phyloP scores from a whole-genome alignment of 225 moss, liverwort and hornwort genomes.

The Neckera pumila region DNA sequence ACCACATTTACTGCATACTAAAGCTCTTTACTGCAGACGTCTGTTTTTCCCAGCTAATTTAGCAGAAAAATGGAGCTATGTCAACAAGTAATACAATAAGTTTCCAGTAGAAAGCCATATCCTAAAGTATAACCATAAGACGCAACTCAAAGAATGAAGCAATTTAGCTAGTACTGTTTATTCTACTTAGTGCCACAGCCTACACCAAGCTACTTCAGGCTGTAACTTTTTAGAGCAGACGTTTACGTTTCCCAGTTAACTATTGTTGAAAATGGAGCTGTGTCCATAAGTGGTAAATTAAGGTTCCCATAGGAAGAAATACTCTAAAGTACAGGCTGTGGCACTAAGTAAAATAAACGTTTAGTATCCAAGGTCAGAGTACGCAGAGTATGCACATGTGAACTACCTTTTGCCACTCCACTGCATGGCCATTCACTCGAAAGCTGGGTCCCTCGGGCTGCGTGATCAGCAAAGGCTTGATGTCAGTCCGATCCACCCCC shows the following conservation, averaged over 20 bases:
- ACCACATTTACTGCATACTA: not conserved
- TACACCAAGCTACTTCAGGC: not conserved
- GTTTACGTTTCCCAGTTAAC: not conserved
- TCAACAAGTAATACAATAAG: not conserved
- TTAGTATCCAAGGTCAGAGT: not conserved
- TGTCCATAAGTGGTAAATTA: no score
- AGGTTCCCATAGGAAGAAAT: not conserved
- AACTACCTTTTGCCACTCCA: conserved; percentile 94
- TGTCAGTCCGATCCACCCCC: conserved; percentile 78
- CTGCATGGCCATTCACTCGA: conserved; percentile 84
- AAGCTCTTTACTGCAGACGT: not conserved
- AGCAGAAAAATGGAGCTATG: not conserved
- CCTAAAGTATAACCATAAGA: not conserved
- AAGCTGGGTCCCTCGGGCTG: conserved; percentile 98
- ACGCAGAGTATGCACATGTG: not conserved
- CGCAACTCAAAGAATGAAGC: not conserved
- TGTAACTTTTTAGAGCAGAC: not conserved
- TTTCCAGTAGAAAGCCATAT: not conserved
- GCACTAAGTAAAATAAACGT: not conserved
- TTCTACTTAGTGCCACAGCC: not conserved
- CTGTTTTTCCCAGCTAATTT: not conserved
- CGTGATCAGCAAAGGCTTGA: conserved; percentile 78
- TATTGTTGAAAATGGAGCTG: not conserved
- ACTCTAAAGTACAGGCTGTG: no score
- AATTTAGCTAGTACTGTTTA: not conserved